Conservation (phyloP, 768 basidiomycete species). For the Gloeostereum incarnatum region DNA sequence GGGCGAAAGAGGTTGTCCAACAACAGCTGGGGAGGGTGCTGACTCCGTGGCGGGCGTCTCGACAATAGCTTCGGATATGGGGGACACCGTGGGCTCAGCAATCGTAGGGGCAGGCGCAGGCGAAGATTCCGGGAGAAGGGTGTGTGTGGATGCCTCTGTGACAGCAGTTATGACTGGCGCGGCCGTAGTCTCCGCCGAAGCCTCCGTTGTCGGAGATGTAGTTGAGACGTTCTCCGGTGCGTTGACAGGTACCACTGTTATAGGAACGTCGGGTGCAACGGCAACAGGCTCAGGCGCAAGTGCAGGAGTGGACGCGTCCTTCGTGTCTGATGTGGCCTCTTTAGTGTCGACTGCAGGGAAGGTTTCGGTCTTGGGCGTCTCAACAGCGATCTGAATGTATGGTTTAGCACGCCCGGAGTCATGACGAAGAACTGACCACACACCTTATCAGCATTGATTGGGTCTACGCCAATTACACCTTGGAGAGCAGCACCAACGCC, state of each 20-base stretch:
- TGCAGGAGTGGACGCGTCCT: not conserved
- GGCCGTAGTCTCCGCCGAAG: slow-evolving; percentile 4
- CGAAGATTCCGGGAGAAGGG: no score
- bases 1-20: slow-evolving; percentile 4
- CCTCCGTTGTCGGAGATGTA: slow-evolving; percentile 7
- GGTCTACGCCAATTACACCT: slow-evolving; percentile 28
- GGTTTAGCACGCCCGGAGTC: slow-evolving; percentile 2
- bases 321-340: slow-evolving; percentile 1
- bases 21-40: slow-evolving; percentile 2
- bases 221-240: slow-evolving; percentile 25
- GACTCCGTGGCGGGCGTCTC: not conserved
- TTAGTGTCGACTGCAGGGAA: no score
- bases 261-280: slow-evolving; percentile 23
- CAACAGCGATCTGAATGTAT: slow-evolving; percentile 10
- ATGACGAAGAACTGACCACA: slow-evolving; percentile 6
- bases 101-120: no score
- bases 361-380: slow-evolving; percentile 10
- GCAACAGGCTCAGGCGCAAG: slow-evolving; percentile 1
- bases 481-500: slow-evolving; percentile 29
- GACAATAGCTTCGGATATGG: no score
- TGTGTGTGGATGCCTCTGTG: no score
- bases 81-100: no score
- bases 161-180: not conserved
- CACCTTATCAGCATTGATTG: slow-evolving; percentile 26
- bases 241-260: slow-evolving; percentile 30